These are phyloP conservation scores for Blastocystis sp. DNA, from an alignment of 352 stramenopile species.

Conservation along the genomic window DNA sequence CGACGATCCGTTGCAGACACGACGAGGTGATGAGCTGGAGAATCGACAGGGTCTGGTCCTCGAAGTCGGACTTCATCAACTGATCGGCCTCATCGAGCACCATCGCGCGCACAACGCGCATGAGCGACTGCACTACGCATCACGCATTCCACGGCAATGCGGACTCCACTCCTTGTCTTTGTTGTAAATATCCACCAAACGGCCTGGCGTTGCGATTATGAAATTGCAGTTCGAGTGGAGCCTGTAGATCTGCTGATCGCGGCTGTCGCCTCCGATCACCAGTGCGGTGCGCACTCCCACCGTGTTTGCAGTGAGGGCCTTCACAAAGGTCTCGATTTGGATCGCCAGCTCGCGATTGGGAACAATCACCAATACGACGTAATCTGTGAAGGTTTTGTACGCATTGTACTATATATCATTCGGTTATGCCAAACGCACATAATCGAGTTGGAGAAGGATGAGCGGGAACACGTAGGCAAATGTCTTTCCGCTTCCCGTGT, in stretches of 20 bases:
- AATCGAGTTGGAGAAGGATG: constrained; percentile 37
- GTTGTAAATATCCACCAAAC: background rate
- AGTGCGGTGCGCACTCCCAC: constrained; percentile 27
- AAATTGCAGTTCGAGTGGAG: constrained; percentile 23
- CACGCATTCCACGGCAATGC: background rate
- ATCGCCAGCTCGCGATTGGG: constrained; percentile 43
- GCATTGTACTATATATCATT: constrained; percentile 4
- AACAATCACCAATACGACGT: constrained; percentile 32
- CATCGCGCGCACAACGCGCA: background rate
- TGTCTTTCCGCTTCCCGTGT: constrained; percentile 57
- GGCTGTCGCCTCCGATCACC: constrained; percentile 51
- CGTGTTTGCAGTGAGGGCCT: background rate
- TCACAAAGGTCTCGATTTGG: constrained; percentile 34
- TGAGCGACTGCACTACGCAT: constrained; percentile 6
- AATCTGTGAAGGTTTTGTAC: constrained; percentile 9
- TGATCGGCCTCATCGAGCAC: constrained; percentile 60
- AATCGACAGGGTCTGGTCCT: background rate
- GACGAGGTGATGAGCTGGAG: background rate
- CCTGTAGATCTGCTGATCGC: background rate
- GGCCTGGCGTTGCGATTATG: constrained; percentile 25
- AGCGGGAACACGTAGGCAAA: constrained; percentile 46
- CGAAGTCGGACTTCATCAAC: constrained; percentile 58
- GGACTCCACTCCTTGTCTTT: constrained; percentile 34
- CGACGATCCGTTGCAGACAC: constrained; percentile 45
- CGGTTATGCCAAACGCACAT: background rate